Conservation (phyloP, 768 basidiomycete species). For the Pluteus cervinus region DNA sequence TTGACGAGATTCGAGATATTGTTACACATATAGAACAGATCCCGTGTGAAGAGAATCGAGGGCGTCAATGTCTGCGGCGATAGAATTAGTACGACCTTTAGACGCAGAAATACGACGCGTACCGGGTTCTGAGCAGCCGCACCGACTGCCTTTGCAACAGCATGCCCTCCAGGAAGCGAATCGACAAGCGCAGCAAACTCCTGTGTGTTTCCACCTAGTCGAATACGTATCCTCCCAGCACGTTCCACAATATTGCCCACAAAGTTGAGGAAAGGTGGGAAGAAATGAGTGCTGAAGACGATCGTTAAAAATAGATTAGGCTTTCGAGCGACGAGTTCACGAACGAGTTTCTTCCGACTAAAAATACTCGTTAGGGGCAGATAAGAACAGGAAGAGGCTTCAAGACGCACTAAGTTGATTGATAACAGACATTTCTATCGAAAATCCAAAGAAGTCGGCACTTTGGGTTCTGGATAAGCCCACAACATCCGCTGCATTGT, state of each 20-base stretch:
- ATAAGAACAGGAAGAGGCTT: too few species aligned
- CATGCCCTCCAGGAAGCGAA: slow-evolving; percentile 38
- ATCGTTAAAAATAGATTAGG: too few species aligned
- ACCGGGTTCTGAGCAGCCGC: slow-evolving; percentile 39
- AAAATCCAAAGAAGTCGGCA: slow-evolving; percentile 68
- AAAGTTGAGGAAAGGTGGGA: slow-evolving; percentile 78
- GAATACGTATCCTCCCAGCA: slow-evolving; percentile 54
- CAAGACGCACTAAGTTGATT: slow-evolving; percentile 57
- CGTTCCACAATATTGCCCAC: slow-evolving; percentile 67
- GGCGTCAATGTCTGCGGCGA: slow-evolving; percentile 52
- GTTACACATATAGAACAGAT: slow-evolving; percentile 59
- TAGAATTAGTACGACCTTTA: neutral
- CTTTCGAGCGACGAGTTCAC: too few species aligned
- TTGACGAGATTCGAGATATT: slow-evolving; percentile 55
- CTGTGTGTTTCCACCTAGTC: slow-evolving; percentile 79
- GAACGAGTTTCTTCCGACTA: too few species aligned
- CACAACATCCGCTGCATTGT: slow-evolving; percentile 21
- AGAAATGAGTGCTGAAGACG: too few species aligned
- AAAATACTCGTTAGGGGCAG: too few species aligned
- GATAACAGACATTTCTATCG: slow-evolving; percentile 69
- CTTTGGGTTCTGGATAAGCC: slow-evolving; percentile 32
- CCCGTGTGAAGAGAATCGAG: slow-evolving; percentile 55
- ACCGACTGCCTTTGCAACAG: slow-evolving; percentile 41
- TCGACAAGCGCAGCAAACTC: slow-evolving; percentile 53
- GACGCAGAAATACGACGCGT: slow-evolving; percentile 7